Percentiles rank a stretch among this genome's conserved stretches.
These are phyloP conservation scores for Lentinula sp. DNA, from an alignment of 768 basidiomycete genomes.

Conservation along the genomic window DNA sequence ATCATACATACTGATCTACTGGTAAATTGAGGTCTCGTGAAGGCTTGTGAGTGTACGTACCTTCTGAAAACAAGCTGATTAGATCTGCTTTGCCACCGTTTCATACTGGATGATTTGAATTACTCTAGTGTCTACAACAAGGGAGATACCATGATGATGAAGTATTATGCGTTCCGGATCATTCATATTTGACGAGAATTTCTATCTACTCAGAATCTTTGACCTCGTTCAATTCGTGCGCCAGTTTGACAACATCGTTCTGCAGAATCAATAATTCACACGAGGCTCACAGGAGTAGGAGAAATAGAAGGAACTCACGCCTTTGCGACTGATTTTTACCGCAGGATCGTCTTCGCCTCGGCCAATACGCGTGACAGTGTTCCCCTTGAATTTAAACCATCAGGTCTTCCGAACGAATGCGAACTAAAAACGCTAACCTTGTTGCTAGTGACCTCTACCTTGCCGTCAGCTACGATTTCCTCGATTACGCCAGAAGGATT, in stretches of 20 bases:
- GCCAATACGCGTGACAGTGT: background rate
- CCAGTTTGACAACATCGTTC: slow-evolving; percentile 1
- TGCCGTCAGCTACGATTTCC: background rate
- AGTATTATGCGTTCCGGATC: too few relatives aligned
- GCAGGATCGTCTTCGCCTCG: background rate
- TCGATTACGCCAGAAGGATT: background rate
- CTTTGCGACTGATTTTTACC: background rate
- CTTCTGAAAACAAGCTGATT: too few relatives aligned
- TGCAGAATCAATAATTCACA: background rate
- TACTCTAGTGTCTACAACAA: too few relatives aligned
- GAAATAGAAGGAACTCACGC: background rate
- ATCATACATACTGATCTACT: too few relatives aligned
- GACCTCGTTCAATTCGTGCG: slow-evolving; percentile 2
- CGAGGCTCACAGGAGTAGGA: too few relatives aligned
- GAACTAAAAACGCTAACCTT: background rate
- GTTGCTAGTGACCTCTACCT: background rate
- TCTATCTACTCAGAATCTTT: background rate
- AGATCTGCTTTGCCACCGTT: too few relatives aligned
- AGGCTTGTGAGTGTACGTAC: too few relatives aligned
- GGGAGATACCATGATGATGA: too few relatives aligned
- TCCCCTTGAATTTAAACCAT: background rate
- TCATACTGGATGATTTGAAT: too few relatives aligned
- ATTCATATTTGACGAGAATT: too few relatives aligned
- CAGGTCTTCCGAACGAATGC: too few relatives aligned
- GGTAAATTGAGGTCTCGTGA: too few relatives aligned